phyloP scores from a whole-genome alignment of 768 basidiomycete genomes.

The Suillus subaureus region DNA sequence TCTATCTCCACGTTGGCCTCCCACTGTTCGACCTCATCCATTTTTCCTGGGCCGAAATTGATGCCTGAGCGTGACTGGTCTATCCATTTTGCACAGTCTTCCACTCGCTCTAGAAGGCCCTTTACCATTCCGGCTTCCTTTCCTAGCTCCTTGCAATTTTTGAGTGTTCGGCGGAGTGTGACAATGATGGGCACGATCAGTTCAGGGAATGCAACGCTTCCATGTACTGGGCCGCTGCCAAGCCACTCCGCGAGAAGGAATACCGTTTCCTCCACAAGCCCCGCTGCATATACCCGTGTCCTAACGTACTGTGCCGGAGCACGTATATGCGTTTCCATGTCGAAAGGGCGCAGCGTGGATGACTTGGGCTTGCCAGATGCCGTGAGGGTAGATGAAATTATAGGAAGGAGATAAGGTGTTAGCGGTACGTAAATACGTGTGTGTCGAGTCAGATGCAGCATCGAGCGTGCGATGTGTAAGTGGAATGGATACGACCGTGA shows the following conservation, averaged over 20 bases:
- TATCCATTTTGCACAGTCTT: constrained; percentile 82
- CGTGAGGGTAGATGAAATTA: constrained; percentile 75
- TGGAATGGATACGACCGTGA: constrained; percentile 94
- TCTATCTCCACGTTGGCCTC: constrained; percentile 61
- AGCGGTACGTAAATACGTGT: constrained; percentile 88
- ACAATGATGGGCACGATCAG: constrained; percentile 78
- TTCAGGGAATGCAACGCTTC: constrained; percentile 93
- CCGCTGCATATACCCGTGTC: constrained; percentile 85
- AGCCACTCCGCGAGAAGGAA: constrained; percentile 87
- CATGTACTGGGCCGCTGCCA: constrained; percentile 66
- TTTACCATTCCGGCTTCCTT: constrained; percentile 73
- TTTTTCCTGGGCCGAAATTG: constrained; percentile 71
- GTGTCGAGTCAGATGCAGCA: constrained; percentile 82
- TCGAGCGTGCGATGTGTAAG: constrained; percentile 86
- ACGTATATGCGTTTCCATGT: constrained; percentile 85
- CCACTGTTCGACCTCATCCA: constrained; percentile 74
- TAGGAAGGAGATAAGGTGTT: constrained; percentile 82
- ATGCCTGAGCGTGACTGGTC: constrained; percentile 71
- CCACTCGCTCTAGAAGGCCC: constrained; percentile 81
- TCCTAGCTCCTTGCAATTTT: constrained; percentile 48
- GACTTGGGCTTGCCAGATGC: constrained; percentile 74
- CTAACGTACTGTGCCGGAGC: constrained; percentile 86
- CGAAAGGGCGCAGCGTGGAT: constrained; percentile 85
- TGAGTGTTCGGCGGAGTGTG: constrained; percentile 72
- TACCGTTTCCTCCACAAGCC: constrained; percentile 76